Evolutionary conservation across 192 early-diverging fungal species (phyloP), one percentile per base, ranked within the genome.

Genomic region (Lunasporangiospora selenospora): DNA sequence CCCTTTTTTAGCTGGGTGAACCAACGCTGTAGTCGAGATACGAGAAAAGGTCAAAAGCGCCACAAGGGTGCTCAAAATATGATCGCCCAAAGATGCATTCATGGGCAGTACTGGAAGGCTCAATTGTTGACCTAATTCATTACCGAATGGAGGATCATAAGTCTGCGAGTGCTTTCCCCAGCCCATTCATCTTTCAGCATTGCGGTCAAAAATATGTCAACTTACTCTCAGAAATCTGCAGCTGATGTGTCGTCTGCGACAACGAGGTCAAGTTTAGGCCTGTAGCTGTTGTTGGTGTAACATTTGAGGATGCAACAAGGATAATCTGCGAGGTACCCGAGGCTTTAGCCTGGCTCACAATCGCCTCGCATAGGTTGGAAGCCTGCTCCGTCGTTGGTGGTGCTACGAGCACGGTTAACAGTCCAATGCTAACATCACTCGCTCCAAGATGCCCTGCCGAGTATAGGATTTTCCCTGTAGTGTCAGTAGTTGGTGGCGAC

Each of bases 1-100:
- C 12, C 67, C 67, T 32, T 61, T 70, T 32, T 61, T 70, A 30
- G 67, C 67, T 1, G 67, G 67, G 21, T 70, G 53, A 10, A 70
- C 30, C 53, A 70, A 30, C 5, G 43, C 44, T 5, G 58, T 58
- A 1, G 67, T 61, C 3, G 67, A 58, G 16, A 70, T 61, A 31
- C 56, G 52, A 6, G 33, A 36, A 26, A 61, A 70, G 3, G 50
- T 43, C 52, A 70, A 36, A 27, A 61, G 37, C 3, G 58, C 48
- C 39, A 70, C 30, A 37, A 60, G 55, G 4, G 57, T 60, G 47
- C 27, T 69, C 42, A 69, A 33, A 30, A 69, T 54, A 42, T 69
- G 65, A 30, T 69, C 65, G 3, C 65, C 65, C n/a, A 69, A 13
- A 3, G 65, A 16, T 13, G 60, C 50, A 7, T 60, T 46, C 40